Evolutionary conservation across 345 rosid species (phyloP).

Genomic region (Gossypium thurberi): DNA sequence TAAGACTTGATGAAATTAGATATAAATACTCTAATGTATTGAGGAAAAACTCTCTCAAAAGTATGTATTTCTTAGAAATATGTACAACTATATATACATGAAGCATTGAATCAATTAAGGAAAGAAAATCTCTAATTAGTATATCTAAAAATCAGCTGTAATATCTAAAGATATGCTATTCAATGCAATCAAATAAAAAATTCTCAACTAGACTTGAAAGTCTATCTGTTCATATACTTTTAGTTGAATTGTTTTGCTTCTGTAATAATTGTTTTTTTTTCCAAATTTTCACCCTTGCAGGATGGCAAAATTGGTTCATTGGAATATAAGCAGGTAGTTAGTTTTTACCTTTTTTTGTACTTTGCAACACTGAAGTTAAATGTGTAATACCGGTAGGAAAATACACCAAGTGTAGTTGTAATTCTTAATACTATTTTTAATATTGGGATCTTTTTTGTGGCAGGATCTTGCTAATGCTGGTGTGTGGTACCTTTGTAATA

Average conservation of each 20-base stretch:
- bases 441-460: background rate
- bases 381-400: background rate
- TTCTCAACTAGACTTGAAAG: background rate
- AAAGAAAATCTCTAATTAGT: too few relatives aligned
- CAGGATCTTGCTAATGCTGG: slow-evolving; percentile 46
- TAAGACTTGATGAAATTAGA: background rate
- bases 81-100: too few relatives aligned
- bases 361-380: background rate
- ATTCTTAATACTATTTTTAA: background rate
- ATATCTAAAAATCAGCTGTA: too few relatives aligned
- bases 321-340: slow-evolving; percentile 77
- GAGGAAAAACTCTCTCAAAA: too few relatives aligned
- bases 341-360: background rate
- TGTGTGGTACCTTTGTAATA: slow-evolving; percentile 34
- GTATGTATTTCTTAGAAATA: too few relatives aligned
- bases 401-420: background rate
- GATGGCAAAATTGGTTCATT: slow-evolving; percentile 68
- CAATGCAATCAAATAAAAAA: too few relatives aligned
- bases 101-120: too few relatives aligned
- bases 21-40: too few relatives aligned
- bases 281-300: slow-evolving; percentile 33
- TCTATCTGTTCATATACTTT: background rate
- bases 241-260: slow-evolving; percentile 8
- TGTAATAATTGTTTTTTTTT: slow-evolving; percentile 11
- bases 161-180: too few relatives aligned